Evolutionary conservation across 768 basidiomycete genomes (phyloP), one percentile per base, ranked within the genome.

Genomic region (Pleurotus tuoliensis): DNA sequence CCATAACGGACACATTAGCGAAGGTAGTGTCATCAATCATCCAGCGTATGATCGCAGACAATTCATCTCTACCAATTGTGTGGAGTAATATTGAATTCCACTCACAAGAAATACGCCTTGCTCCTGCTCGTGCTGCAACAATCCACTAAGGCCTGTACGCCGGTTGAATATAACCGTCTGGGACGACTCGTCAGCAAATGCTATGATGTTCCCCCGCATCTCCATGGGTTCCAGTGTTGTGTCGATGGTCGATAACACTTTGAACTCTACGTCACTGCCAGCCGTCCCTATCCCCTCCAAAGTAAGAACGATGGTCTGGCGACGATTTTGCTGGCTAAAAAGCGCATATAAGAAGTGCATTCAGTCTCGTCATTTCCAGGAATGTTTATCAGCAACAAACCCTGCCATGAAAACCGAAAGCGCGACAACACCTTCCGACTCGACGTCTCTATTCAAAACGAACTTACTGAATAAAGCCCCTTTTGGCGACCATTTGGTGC

Each of bases 151-250:
- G 27, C 73, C 70, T 0, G 72, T 70, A 59, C 68, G 74, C 83
- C 83, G 86, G 59, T 88, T 79, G 64, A 75, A 73, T 43, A 88
- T 68, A n/a, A 75, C 67, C 0, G 82, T 82, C 50, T 77, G 75
- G 0, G 76, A 71, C 12, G 68, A 63, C 47, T 83, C 76, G 57
- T 88, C 82, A 51, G 80, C 77, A 37, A 86, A 66, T 0, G 80
- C 83, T 3, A 88, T 63, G 4, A 84, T 34, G 51, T 83, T 76
- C 1, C 82, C 84, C 1, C 70, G 62, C 13, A 88, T 64, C 1
- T 75, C 67, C 6, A 84, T 68, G 0, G 82, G 84, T 57, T 67
- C 76, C 57, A 78, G 73, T 1, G 63, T 59, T 4, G 80, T 79
- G 4, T 71, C 57, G 24, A 84, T 59, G 5, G 68, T 72, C 38